phyloP scores from a whole-genome alignment of 345 rosid species.

The Rubroshorea leprosula region DNA sequence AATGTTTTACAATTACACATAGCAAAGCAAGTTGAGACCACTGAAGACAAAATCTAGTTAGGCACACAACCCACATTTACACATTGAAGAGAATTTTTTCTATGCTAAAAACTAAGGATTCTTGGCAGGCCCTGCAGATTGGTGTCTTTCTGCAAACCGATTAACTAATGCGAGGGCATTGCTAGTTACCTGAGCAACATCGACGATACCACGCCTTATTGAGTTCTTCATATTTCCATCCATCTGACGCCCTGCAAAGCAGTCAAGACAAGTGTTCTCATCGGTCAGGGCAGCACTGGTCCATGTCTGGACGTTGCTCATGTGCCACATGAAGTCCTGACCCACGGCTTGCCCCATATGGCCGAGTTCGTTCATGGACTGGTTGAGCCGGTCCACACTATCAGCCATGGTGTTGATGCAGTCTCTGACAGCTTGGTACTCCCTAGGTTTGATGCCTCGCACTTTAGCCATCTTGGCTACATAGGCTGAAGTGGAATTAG shows the following conservation, averaged over 20 bases:
- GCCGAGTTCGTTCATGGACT: conserved; percentile 58
- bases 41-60: no score
- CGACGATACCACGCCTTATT: conserved; percentile 39
- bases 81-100: no score
- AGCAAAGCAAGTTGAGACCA: no score
- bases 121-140: no score
- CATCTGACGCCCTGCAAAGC: conserved; percentile 47
- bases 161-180: conserved; percentile 81
- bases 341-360: conserved; percentile 37
- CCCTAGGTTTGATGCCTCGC: conserved; percentile 44
- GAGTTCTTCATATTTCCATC: conserved; percentile 53
- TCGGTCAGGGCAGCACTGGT: conserved; percentile 90
- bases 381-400: conserved; percentile 45
- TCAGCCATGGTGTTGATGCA: conserved; percentile 78
- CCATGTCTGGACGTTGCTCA: conserved; percentile 92
- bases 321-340: conserved; percentile 58
- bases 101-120: no score
- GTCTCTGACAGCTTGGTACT: conserved; percentile 59
- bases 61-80: no score
- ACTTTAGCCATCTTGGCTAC: conserved; percentile 43
- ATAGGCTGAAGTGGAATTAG: conserved; percentile 45
- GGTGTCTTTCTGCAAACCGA: conserved; percentile 52
- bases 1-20: no score
- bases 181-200: conserved; percentile 77
- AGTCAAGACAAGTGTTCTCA: conserved; percentile 75